Evolutionary conservation across 352 stramenopile genomes (phyloP).

Genomic region (Globisporangium takayamanum): DNA sequence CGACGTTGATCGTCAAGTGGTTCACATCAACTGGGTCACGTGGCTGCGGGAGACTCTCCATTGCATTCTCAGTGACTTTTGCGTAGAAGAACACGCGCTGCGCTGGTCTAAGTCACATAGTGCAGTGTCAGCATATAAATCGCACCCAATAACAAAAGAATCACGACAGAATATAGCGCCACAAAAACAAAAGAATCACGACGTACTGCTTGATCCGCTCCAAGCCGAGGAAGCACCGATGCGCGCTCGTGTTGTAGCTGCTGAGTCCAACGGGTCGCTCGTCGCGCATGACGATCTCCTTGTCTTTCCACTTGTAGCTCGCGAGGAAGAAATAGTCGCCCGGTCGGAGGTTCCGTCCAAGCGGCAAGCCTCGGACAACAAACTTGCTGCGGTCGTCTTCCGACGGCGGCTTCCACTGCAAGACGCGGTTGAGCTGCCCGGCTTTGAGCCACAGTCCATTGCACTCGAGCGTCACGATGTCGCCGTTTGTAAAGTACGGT

Average conservation of each 20-base stretch:
- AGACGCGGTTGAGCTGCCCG: constrained; percentile 69
- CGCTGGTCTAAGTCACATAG: constrained; percentile 25
- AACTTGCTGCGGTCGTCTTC: constrained; percentile 86
- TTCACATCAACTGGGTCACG: constrained; percentile 54
- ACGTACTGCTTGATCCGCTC: constrained; percentile 72
- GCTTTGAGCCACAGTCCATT: constrained; percentile 80
- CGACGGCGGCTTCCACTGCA: constrained; percentile 81
- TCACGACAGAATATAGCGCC: not conserved
- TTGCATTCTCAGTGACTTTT: constrained; percentile 70
- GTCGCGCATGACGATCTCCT: constrained; percentile 77
- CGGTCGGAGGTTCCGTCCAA: constrained; percentile 62
- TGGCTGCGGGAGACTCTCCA: constrained; percentile 53
- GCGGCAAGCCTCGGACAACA: constrained; percentile 69
- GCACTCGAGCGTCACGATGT: constrained; percentile 84
- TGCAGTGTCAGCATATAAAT: not conserved
- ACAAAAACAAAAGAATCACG: not conserved
- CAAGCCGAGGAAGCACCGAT: constrained; percentile 78
- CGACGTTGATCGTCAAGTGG: constrained; percentile 61
- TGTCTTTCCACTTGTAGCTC: constrained; percentile 84
- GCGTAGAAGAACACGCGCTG: constrained; percentile 77
- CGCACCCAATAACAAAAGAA: not conserved
- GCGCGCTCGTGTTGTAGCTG: constrained; percentile 82
- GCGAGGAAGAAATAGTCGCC: constrained; percentile 87
- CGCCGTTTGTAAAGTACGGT: constrained; percentile 76
- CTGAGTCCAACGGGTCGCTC: constrained; percentile 68